Evolutionary conservation across 1,139 yeast species (phyloP).

Genomic region (Saccharomycopsis hybrid): DNA sequence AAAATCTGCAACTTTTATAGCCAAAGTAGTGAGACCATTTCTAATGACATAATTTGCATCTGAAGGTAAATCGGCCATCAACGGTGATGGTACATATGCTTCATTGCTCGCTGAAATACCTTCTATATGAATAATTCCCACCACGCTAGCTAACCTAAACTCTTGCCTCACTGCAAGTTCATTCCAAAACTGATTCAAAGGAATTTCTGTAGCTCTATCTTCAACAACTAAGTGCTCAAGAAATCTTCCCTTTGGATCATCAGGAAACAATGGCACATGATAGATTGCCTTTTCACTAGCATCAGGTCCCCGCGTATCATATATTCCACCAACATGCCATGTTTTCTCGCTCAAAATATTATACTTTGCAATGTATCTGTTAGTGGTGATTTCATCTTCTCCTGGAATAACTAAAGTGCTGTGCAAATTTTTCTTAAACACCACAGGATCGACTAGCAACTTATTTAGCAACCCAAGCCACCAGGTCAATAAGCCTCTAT

Average conservation of each 20-base stretch:
- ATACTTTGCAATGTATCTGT: conserved; percentile 33
- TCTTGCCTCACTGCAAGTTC: conserved; percentile 88
- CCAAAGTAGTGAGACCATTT: background rate
- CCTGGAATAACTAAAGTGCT: conserved; percentile 62
- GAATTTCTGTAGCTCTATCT: conserved; percentile 46
- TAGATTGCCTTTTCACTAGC: conserved; percentile 45
- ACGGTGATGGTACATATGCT: background rate
- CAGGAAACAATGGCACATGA: conserved; percentile 78
- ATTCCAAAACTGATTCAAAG: conserved; percentile 60
- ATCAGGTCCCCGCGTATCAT: background rate
- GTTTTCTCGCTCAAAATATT: conserved; percentile 29
- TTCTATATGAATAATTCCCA: conserved; percentile 72
- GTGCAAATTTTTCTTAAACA: conserved; percentile 28
- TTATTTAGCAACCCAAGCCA: conserved; percentile 64
- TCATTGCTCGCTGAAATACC: conserved; percentile 1
- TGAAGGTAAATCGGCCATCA: background rate
- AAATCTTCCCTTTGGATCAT: conserved; percentile 93
- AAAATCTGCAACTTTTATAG: background rate
- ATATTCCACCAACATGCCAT: conserved; percentile 5
- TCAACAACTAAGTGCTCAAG: conserved; percentile 78
- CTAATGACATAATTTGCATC: background rate
- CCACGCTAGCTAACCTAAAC: conserved; percentile 75
- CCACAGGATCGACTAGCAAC: conserved; percentile 24
- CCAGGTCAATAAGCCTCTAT: conserved; percentile 70
- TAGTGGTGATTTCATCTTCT: conserved; percentile 41